Evolutionary conservation across 371 early-diverging fungal genomes (phyloP).

Genomic region (Rhizopus stolonifer): DNA sequence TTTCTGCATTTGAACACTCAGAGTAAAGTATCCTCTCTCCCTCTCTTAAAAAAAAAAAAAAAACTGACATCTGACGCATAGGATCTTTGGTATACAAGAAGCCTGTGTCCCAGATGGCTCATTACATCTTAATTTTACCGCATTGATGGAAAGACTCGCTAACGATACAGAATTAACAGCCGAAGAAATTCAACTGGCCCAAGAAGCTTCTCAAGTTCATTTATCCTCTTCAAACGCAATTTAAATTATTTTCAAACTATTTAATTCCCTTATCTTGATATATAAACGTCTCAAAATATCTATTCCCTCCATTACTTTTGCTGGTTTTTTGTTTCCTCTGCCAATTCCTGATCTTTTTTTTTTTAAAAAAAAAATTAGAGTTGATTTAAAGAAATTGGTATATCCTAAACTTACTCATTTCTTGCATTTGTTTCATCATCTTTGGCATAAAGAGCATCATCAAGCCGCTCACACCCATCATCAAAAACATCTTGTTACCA

Average conservation of each 20-base stretch:
- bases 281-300: not conserved
- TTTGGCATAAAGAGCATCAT: slow-evolving; percentile 52
- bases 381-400: not conserved
- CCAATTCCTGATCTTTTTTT: slow-evolving; percentile 37
- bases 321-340: slow-evolving; percentile 36
- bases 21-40: not conserved
- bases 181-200: not conserved
- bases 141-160: not conserved
- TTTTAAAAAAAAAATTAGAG: not conserved
- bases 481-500: slow-evolving; percentile 53
- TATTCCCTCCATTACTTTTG: slow-evolving; percentile 13
- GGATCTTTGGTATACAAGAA: slow-evolving; percentile 1
- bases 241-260: not conserved
- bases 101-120: not conserved
- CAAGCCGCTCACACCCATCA: slow-evolving; percentile 45
- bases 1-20: not conserved
- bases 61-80: not conserved
- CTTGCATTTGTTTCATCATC: slow-evolving; percentile 33
- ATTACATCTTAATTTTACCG: not conserved
- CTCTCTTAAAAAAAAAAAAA: no score
- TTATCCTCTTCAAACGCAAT: not conserved
- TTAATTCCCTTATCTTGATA: not conserved
- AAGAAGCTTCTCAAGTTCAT: not conserved
- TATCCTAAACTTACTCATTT: slow-evolving; percentile 32
- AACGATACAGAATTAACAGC: not conserved